phyloP scores from a whole-genome alignment of 1,284 basidiomycete species.

The Ceratobasidium sp. region DNA sequence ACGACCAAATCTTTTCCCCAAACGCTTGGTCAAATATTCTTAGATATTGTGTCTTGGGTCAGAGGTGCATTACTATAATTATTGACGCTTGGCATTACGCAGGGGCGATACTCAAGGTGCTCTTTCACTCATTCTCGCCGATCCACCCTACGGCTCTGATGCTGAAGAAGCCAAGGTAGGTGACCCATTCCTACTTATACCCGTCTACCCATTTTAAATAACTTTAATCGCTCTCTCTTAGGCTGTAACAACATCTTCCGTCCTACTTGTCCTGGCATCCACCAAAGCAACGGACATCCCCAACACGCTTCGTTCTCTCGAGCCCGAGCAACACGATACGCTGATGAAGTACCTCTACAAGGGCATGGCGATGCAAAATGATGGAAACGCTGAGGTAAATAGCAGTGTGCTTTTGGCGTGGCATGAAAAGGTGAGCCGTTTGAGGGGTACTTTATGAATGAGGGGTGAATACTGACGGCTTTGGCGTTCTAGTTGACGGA shows the following conservation, averaged over 20 bases:
- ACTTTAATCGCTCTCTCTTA: slow-evolving; percentile 55
- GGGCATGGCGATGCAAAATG: slow-evolving; percentile 87
- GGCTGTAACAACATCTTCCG: slow-evolving; percentile 82
- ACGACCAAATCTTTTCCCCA: too few species aligned
- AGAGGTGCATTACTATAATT: not conserved
- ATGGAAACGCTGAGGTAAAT: slow-evolving; percentile 76
- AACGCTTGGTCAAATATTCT: too few species aligned
- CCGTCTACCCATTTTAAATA: too few species aligned
- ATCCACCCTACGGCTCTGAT: slow-evolving; percentile 85
- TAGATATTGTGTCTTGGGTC: too few species aligned
- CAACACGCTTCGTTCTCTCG: slow-evolving; percentile 78
- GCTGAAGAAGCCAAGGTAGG: slow-evolving; percentile 90
- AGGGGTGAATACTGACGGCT: slow-evolving; percentile 47
- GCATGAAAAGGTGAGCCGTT: slow-evolving; percentile 88
- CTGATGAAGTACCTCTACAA: slow-evolving; percentile 99
- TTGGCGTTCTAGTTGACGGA: slow-evolving; percentile 81
- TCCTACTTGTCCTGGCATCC: slow-evolving; percentile 95
- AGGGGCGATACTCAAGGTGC: slow-evolving; percentile 83
- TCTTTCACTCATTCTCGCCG: slow-evolving; percentile 75
- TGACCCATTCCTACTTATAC: slow-evolving; percentile 16
- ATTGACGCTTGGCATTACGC: slow-evolving; percentile 16
- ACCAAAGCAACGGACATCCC: slow-evolving; percentile 93
- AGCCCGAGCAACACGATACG: slow-evolving; percentile 87
- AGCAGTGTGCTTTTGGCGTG: slow-evolving; percentile 92
- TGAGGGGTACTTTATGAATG: slow-evolving; percentile 1